Evolutionary conservation across 176 grass and related monocot species (phyloP), one percentile per base, ranked within the genome.

Genomic region (Triticum urartu): DNA sequence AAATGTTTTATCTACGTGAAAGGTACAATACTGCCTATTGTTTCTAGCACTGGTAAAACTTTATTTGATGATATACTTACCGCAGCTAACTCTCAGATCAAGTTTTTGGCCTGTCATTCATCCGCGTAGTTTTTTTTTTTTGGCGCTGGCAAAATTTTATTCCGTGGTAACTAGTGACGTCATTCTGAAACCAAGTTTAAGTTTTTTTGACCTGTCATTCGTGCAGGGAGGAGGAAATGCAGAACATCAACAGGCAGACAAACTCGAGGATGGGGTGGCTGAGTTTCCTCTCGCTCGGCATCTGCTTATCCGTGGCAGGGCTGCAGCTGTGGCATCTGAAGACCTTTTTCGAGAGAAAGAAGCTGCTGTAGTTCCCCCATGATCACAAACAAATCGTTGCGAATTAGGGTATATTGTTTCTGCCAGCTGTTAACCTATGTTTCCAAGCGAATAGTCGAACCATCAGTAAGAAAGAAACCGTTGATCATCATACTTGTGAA

Each of bases 321-420:
- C 26, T 98, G 79, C 97, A 98, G 73, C 71, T 98, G 64, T 98
- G 97, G 97, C 91, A 98, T 59, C 79, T 98, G 24, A 98, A 98
- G 82, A 95, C 92, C 69, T 98, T 95, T 86, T 98, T 98, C 11
- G 97, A 98, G 92, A 95, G 97, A 77, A 98, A 98, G 92, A 98
- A 98, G 87, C 85, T 98, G 76, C 88, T 98, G 72, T 98, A 91
- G 80, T 80, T 81, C 8, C 34, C 68, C 40, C 40, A 30, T 65
- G 56, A 21, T 79, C 9, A 15, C 6, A 50, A 15, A 50, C 47
- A 50, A 50, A 50, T 50, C 47, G 1, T 56, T 20, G 52, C 52
- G 17, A 56, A 73, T 45, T 45, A 45, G 70, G 22, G 70, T 75
- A 22, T 87, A 66, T 62, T 80, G 73, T 80, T 61, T 60, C 7